phyloP scores from a whole-genome alignment of 2,329 filamentous ascomycete species.

The Penicillium thymicola region DNA sequence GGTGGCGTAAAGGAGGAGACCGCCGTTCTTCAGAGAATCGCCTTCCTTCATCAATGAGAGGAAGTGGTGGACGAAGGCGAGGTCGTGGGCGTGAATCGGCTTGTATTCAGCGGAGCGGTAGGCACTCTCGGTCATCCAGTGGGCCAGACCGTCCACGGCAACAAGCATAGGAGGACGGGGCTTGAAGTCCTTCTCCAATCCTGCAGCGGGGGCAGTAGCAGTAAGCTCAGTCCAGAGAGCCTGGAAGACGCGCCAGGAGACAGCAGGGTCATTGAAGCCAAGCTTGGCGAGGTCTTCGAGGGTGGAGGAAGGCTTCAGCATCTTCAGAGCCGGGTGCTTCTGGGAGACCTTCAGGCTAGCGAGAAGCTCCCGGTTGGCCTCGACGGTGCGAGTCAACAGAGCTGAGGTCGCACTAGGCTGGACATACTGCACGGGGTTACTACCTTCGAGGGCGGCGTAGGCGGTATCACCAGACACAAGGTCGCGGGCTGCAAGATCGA shows the following conservation, averaged over 20 bases:
- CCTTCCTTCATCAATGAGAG: slow-evolving; percentile 59
- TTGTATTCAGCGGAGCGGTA: slow-evolving; percentile 72
- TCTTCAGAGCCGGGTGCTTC: slow-evolving; percentile 57
- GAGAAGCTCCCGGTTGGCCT: slow-evolving; percentile 69
- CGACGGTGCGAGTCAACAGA: slow-evolving; percentile 68
- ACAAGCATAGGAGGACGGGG: slow-evolving; percentile 66
- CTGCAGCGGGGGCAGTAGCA: slow-evolving; percentile 44
- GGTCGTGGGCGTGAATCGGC: slow-evolving; percentile 79
- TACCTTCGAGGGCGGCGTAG: slow-evolving; percentile 66
- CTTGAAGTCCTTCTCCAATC: slow-evolving; percentile 44
- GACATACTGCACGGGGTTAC: slow-evolving; percentile 58
- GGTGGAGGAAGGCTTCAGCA: slow-evolving; percentile 56
- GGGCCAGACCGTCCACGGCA: slow-evolving; percentile 71
- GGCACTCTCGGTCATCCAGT: slow-evolving; percentile 73
- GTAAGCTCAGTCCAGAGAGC: slow-evolving; percentile 79
- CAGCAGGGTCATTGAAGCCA: slow-evolving; percentile 69
- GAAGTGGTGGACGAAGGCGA: slow-evolving; percentile 73
- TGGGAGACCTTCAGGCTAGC: slow-evolving; percentile 50
- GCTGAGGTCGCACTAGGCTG: slow-evolving; percentile 75
- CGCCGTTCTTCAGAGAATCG: slow-evolving; percentile 63
- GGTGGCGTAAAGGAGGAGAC: slow-evolving; percentile 71
- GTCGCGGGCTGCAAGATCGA: slow-evolving; percentile 63
- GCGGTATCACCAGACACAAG: slow-evolving; percentile 76
- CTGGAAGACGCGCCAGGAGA: slow-evolving; percentile 75
- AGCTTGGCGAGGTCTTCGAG: slow-evolving; percentile 67